phyloP scores from a whole-genome alignment of 805 yeast genomes.

The Nakazawaea pomicola region DNA sequence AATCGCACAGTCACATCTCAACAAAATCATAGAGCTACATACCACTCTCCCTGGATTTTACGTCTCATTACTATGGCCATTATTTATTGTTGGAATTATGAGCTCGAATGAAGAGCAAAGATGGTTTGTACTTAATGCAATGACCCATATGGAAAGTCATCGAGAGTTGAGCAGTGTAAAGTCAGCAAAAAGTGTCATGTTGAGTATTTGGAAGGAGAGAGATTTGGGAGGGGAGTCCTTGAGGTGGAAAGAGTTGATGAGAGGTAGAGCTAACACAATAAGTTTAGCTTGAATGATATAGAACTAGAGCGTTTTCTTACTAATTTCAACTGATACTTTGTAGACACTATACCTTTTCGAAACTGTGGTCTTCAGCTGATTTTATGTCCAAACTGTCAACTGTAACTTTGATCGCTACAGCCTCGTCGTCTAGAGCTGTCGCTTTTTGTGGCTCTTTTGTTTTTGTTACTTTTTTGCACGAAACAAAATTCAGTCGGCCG shows the following conservation, averaged over 20 bases:
- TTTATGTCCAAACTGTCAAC: too few relatives aligned
- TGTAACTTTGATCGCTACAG: too few relatives aligned
- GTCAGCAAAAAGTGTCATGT: constrained; percentile 29
- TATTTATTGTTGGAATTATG: constrained; percentile 33
- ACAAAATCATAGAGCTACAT: constrained; percentile 16
- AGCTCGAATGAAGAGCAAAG: constrained; percentile 30
- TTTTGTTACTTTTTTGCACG: too few relatives aligned
- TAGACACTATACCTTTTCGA: too few relatives aligned
- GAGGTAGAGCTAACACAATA: constrained; percentile 30
- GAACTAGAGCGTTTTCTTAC: too few relatives aligned
- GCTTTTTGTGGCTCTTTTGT: too few relatives aligned
- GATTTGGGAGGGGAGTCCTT: constrained; percentile 25
- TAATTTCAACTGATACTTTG: too few relatives aligned
- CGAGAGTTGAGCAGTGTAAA: constrained; percentile 33
- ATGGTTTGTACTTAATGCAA: constrained; percentile 32
- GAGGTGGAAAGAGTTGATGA: constrained; percentile 34
- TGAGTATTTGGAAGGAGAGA: constrained; percentile 35
- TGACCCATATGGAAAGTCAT: constrained; percentile 30
- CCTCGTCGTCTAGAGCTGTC: too few relatives aligned
- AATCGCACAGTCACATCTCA: constrained; percentile 10
- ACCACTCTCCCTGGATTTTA: constrained; percentile 24
- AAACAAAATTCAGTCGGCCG: too few relatives aligned
- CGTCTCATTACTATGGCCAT: constrained; percentile 36
- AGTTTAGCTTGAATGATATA: constrained; percentile 36
- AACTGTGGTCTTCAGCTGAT: too few relatives aligned